phyloP scores from a whole-genome alignment of 1,139 yeast species.

The Yamadazyma dushanensis region DNA sequence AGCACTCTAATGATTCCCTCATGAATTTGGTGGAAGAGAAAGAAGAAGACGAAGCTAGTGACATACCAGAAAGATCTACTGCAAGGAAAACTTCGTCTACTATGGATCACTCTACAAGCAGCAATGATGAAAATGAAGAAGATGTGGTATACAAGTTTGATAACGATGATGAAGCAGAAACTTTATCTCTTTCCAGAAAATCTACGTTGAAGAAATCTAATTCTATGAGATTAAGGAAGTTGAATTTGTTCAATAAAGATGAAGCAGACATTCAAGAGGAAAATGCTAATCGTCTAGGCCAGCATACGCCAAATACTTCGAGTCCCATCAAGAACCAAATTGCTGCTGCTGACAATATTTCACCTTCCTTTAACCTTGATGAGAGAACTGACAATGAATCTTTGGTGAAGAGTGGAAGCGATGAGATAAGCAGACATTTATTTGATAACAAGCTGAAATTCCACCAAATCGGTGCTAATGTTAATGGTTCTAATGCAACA shows the following conservation, averaged over 20 bases:
- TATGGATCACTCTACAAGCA: constrained; percentile 1
- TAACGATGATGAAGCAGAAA: constrained; percentile 24
- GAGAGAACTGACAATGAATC: constrained; percentile 11
- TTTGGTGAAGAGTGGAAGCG: constrained; percentile 17
- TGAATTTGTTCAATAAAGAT: constrained; percentile 33
- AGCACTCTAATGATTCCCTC: constrained; percentile 37
- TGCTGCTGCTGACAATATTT: constrained; percentile 5
- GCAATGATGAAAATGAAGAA: constrained; percentile 23
- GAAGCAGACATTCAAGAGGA: constrained; percentile 15
- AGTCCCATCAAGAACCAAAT: constrained; percentile 10
- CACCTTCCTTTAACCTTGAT: constrained; percentile 18
- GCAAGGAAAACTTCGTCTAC: background rate
- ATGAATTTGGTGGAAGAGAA: constrained; percentile 45
- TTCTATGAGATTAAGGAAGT: constrained; percentile 45
- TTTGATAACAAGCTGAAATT: constrained; percentile 18
- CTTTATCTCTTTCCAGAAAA: constrained; percentile 32
- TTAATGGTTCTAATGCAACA: constrained; percentile 15
- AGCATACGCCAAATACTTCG: constrained; percentile 6
- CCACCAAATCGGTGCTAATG: constrained; percentile 24
- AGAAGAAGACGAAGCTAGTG: constrained; percentile 25
- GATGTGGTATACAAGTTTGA: constrained; percentile 36
- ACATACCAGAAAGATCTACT: constrained; percentile 1
- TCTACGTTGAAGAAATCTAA: constrained; percentile 42
- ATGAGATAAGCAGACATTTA: constrained; percentile 16
- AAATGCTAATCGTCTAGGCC: constrained; percentile 11